phyloP scores from a whole-genome alignment of 2,329 filamentous ascomycete species.

The Hirsutella rhossiliensis region DNA sequence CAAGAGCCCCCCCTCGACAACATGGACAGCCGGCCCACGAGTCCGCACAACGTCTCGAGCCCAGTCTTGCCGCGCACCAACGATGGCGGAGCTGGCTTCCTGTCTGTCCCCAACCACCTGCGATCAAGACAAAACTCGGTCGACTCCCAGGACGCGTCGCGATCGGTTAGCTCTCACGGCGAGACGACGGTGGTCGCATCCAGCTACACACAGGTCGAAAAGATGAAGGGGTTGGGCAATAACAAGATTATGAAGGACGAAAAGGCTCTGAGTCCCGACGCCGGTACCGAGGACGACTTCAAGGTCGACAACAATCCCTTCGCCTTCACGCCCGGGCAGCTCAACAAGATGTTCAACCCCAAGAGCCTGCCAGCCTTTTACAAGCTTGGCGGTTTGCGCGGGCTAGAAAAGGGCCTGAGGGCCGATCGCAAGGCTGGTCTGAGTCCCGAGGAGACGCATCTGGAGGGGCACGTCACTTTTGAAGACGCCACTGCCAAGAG shows the following conservation, averaged over 20 bases:
- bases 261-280: conserved; percentile 62
- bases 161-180: conserved; percentile 47
- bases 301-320: conserved; percentile 69
- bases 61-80: conserved; percentile 32
- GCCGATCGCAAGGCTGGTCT: conserved; percentile 62
- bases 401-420: conserved; percentile 68
- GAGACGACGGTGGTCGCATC: conserved; percentile 46
- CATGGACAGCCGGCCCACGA: conserved; percentile 54
- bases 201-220: conserved; percentile 30
- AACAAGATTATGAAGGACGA: conserved; percentile 50
- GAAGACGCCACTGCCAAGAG: conserved; percentile 47
- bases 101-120: conserved; percentile 49
- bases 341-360: conserved; percentile 81
- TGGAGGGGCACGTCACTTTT: conserved; percentile 58
- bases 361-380: conserved; percentile 78
- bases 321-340: conserved; percentile 70
- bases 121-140: conserved; percentile 57
- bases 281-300: conserved; percentile 66
- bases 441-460: conserved; percentile 58
- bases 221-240: conserved; percentile 27
- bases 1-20: conserved; percentile 52
- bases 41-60: conserved; percentile 60
- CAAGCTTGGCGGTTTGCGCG: conserved; percentile 63
- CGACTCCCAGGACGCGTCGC: conserved; percentile 51
- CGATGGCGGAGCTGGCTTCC: conserved; percentile 40